These are phyloP conservation scores for Suillus tomentosus DNA, from an alignment of 768 basidiomycete species.

Conservation along the genomic window DNA sequence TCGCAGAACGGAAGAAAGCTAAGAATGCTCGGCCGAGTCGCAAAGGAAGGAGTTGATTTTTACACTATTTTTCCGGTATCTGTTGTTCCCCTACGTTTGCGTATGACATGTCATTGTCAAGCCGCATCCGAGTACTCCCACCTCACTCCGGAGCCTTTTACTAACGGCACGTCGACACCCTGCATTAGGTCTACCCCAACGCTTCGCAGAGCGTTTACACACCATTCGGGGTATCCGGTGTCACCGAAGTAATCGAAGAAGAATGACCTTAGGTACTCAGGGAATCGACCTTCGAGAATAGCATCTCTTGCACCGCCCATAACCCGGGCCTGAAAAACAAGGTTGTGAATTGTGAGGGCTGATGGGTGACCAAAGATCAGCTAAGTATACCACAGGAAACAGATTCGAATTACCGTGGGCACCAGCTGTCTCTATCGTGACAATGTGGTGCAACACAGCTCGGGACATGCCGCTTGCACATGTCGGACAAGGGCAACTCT, in stretches of 20 bases:
- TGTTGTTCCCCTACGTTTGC: slow-evolving; percentile 11
- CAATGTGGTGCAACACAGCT: slow-evolving; percentile 73
- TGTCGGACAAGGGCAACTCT: slow-evolving; percentile 83
- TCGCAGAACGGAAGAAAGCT: slow-evolving; percentile 62
- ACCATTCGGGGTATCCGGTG: slow-evolving; percentile 85
- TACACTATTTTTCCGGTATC: background rate
- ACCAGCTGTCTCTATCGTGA: slow-evolving; percentile 80
- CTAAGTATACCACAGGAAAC: slow-evolving; percentile 15
- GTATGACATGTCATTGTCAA: slow-evolving; percentile 16
- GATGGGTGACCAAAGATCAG: slow-evolving; percentile 10
- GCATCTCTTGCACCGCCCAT: slow-evolving; percentile 87
- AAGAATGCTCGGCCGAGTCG: slow-evolving; percentile 80
- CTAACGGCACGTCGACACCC: slow-evolving; percentile 47
- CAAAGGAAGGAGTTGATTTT: slow-evolving; percentile 31
- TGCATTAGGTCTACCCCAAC: slow-evolving; percentile 85
- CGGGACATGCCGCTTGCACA: slow-evolving; percentile 67
- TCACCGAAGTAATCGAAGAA: slow-evolving; percentile 78
- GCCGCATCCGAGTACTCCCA: slow-evolving; percentile 73
- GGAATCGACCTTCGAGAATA: slow-evolving; percentile 77
- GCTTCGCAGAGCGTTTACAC: slow-evolving; percentile 77
- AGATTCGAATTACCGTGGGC: slow-evolving; percentile 64
- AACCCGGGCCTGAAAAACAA: slow-evolving; percentile 82
- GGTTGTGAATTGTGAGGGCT: slow-evolving; percentile 84
- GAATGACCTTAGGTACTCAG: slow-evolving; percentile 73
- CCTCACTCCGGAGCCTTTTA: slow-evolving; percentile 65